Evolutionary conservation across 441 rosid genomes (phyloP).

Genomic region (Adansonia grandidieri): DNA sequence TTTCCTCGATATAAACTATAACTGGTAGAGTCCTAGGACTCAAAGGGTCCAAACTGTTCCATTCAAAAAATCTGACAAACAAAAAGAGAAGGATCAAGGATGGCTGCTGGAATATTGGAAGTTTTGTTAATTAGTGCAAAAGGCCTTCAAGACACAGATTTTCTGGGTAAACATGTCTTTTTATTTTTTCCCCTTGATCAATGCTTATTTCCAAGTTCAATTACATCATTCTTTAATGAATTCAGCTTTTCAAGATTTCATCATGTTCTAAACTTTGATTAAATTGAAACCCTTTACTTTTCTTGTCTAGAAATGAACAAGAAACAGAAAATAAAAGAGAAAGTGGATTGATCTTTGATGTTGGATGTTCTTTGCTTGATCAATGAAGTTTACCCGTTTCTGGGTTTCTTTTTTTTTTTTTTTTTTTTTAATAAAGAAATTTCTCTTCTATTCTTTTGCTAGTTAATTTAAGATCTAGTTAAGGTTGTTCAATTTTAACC

Average conservation of each 20-base stretch:
- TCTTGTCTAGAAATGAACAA: neutral
- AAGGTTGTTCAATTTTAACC: neutral
- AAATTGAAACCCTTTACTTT: neutral
- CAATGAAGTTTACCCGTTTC: neutral
- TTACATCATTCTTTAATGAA: neutral
- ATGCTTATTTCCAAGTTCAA: neutral
- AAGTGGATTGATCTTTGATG: neutral
- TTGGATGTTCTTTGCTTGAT: neutral
- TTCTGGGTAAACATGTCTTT: constrained; percentile 45
- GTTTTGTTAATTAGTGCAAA: constrained; percentile 66
- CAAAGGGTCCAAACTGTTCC: neutral
- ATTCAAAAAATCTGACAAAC: constrained; percentile 1
- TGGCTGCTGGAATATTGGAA: constrained; percentile 82
- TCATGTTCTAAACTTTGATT: neutral
- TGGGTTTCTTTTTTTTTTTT: neutral
- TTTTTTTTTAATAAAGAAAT: neutral
- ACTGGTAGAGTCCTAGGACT: neutral
- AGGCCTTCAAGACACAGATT: constrained; percentile 62
- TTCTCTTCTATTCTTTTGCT: neutral
- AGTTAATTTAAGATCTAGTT: neutral
- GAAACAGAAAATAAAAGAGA: neutral
- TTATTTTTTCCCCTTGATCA: neutral
- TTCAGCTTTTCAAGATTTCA: neutral
- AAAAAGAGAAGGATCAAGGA: constrained; percentile 18
- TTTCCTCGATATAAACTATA: neutral